A percentile compares a stretch with the other conserved stretches of the same genome.
Evolutionary conservation across 2,329 filamentous ascomycete genomes (phyloP).

Genomic region (Aspergillus eucalypticola): DNA sequence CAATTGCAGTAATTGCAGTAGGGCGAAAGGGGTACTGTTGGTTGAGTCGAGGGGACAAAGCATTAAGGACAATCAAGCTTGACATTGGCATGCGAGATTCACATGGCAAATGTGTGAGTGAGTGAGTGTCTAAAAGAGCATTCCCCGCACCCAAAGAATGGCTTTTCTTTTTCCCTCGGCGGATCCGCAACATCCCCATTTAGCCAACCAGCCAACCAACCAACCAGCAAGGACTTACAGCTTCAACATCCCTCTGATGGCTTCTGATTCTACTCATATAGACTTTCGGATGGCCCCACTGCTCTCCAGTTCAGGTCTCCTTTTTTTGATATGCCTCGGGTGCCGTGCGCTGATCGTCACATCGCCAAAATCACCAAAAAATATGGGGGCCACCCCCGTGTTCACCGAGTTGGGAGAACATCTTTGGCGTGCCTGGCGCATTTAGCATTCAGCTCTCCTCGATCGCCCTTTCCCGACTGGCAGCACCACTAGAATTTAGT

Average conservation of each 20-base stretch:
- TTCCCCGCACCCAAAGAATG: not conserved
- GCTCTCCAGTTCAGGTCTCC: not conserved
- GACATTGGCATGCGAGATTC: not conserved
- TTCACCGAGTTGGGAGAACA: not conserved
- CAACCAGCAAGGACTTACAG: not conserved
- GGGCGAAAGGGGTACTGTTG: no score
- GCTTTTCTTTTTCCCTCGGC: not conserved
- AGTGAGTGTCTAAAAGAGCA: not conserved
- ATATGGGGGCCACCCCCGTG: not conserved
- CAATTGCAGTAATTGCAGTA: no score
- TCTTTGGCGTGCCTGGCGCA: no score
- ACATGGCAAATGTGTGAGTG: not conserved
- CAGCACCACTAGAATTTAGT: no score
- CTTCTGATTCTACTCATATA: not conserved
- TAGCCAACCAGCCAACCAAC: not conserved
- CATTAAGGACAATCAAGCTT: no score
- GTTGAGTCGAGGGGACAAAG: no score
- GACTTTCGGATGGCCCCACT: not conserved
- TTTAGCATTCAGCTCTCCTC: no score
- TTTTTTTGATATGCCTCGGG: not conserved
- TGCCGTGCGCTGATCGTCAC: not conserved
- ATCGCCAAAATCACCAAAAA: not conserved
- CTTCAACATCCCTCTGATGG: not conserved
- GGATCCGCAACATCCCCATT: not conserved
- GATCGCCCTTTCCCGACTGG: no score